A percentile compares a stretch with the other conserved stretches of the same genome.
phyloP scores from a whole-genome alignment of 75 land plant genomes.

The Azolla pinnata region DNA sequence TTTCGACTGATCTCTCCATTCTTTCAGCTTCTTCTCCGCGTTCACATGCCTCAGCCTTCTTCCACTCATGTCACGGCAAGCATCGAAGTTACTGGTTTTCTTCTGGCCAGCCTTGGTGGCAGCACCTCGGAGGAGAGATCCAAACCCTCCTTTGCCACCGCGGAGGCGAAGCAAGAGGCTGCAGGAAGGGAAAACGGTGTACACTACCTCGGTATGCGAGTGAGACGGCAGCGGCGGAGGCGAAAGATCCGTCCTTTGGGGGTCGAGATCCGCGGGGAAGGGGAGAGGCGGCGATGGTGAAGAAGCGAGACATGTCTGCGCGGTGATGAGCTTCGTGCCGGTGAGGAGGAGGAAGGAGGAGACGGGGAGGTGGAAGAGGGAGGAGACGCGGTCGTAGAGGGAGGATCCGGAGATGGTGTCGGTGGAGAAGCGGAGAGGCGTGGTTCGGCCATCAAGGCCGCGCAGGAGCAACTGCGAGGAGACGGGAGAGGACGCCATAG shows the following conservation, averaged over 20 bases:
- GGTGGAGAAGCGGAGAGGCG: constrained; percentile 4
- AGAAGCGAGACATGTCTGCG: constrained; percentile 4
- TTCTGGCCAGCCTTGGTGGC: constrained; percentile 98
- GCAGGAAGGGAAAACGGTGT: constrained; percentile 31
- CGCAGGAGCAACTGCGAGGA: constrained; percentile 16
- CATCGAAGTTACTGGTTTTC: constrained; percentile 97
- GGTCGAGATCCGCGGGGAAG: no score
- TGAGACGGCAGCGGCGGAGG: no score
- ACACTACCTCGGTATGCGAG: no score
- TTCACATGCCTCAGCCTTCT: constrained; percentile 89
- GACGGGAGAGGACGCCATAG: constrained; percentile 13
- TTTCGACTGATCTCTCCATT: constrained; percentile 75
- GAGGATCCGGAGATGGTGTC: constrained; percentile 4
- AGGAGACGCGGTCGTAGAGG: constrained; percentile 2
- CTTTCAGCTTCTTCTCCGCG: constrained; percentile 91
- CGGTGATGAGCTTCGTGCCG: constrained; percentile 7
- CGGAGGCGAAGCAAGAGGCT: constrained; percentile 39
- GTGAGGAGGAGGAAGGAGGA: constrained; percentile 11
- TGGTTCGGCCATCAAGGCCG: constrained; percentile 15
- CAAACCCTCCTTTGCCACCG: constrained; percentile 98
- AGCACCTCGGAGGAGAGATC: constrained; percentile 87
- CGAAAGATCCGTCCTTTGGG: no score
- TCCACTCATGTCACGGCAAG: constrained; percentile 96
- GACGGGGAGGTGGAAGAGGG: constrained; percentile 11
- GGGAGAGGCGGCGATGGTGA: no score